Evolutionary conservation across 306 rosid species (phyloP).

Genomic region (Cucumis melo): DNA sequence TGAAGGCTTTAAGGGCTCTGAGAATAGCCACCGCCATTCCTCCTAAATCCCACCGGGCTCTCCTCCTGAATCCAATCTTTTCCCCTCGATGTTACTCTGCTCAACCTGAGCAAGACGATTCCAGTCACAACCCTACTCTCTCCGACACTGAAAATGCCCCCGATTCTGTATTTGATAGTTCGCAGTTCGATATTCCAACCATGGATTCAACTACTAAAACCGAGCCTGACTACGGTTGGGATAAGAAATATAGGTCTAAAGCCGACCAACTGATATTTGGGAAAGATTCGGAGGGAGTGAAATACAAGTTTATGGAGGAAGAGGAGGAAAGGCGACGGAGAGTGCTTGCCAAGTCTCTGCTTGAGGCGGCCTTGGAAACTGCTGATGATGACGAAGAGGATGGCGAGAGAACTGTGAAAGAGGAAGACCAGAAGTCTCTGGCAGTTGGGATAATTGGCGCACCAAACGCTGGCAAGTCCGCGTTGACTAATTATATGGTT

Average conservation of each 20-base stretch:
- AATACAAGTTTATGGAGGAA: conserved; percentile 25
- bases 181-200: conserved; percentile 35
- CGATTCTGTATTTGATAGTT: conserved; percentile 52
- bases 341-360: conserved; percentile 59
- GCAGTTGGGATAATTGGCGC: conserved; percentile 89
- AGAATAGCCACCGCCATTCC: conserved; percentile 19
- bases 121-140: conserved; percentile 10
- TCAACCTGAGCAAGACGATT: conserved; percentile 40
- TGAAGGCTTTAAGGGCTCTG: conserved; percentile 53
- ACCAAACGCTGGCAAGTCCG: conserved; percentile 93
- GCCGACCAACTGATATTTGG: conserved; percentile 38
- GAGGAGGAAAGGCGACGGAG: conserved; percentile 47
- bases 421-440: conserved; percentile 78
- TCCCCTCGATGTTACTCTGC: conserved; percentile 35
- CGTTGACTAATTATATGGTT: conserved; percentile 83
- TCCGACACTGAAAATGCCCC: conserved; percentile 23
- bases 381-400: conserved; percentile 24
- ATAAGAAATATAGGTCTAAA: conserved; percentile 32
- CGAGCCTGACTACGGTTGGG: conserved; percentile 32
- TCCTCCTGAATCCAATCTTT: neutral
- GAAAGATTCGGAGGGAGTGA: conserved; percentile 22
- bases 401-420: conserved; percentile 26
- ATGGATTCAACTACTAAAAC: conserved; percentile 12
- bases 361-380: conserved; percentile 45
- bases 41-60: conserved; percentile 6